These are phyloP conservation scores for Gonium pectorale DNA, from an alignment of 139 green algal genomes.

Conservation along the genomic window DNA sequence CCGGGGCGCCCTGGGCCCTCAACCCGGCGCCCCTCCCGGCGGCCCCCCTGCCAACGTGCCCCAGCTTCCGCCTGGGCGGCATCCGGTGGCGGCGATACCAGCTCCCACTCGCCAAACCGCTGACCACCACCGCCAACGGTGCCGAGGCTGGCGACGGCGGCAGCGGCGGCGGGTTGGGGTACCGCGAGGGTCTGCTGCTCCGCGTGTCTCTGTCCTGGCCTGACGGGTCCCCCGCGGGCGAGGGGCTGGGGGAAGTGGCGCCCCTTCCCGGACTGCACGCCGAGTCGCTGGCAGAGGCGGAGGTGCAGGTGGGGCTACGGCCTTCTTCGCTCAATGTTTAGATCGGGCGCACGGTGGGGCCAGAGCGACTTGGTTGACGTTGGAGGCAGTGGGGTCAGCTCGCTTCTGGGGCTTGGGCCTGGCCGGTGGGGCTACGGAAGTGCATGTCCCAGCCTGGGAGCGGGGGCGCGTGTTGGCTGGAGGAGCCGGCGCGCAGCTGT, in stretches of 20 bases:
- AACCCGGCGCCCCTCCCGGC: too few species aligned
- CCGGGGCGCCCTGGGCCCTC: neutral
- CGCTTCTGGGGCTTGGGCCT: too few species aligned
- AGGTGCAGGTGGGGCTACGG: slow-evolving; percentile 75
- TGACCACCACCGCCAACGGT: slow-evolving; percentile 64
- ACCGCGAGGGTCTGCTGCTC: slow-evolving; percentile 66
- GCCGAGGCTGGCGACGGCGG: neutral
- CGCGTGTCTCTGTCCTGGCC: slow-evolving; percentile 38
- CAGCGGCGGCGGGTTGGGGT: neutral
- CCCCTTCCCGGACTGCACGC: slow-evolving; percentile 90
- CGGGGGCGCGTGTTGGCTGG: too few species aligned
- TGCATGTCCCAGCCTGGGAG: too few species aligned
- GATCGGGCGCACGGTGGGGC: too few species aligned
- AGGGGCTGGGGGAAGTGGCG: slow-evolving; percentile 82
- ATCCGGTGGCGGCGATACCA: slow-evolving; percentile 54
- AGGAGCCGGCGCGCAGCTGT: too few species aligned
- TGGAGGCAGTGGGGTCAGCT: too few species aligned
- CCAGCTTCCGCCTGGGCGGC: neutral
- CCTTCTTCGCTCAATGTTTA: too few species aligned
- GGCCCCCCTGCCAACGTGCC: neutral
- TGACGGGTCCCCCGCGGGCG: slow-evolving; percentile 1
- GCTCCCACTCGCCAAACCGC: slow-evolving; percentile 69
- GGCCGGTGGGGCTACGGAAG: too few species aligned
- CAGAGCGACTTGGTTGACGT: too few species aligned
- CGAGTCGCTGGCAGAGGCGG: slow-evolving; percentile 76